These are phyloP conservation scores for Claviceps spartinae DNA, from an alignment of 2,329 filamentous ascomycete species.

Conservation along the genomic window DNA sequence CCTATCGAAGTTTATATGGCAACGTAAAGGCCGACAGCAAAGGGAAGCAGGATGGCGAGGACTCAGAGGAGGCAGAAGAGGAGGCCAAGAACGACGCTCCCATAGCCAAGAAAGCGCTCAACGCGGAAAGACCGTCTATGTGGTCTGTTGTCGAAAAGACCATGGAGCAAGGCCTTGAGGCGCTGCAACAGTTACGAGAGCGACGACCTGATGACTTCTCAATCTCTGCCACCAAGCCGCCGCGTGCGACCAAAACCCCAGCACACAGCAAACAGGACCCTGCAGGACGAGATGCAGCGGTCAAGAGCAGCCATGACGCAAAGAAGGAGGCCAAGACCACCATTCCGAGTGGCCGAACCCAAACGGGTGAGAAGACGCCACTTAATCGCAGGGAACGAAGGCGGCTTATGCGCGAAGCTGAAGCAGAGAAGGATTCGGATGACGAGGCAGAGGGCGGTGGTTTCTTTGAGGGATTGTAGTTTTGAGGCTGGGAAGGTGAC, in stretches of 20 bases:
- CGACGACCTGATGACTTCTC: slow-evolving; percentile 21
- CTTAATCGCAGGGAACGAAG: slow-evolving; percentile 24
- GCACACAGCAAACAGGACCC: not conserved
- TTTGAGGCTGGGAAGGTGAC: not conserved
- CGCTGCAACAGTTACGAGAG: slow-evolving; percentile 42
- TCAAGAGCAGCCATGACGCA: slow-evolving; percentile 10
- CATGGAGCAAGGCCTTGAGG: slow-evolving; percentile 40
- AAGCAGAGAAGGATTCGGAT: slow-evolving; percentile 23
- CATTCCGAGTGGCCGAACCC: not conserved
- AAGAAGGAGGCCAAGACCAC: slow-evolving; percentile 9
- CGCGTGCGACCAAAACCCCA: slow-evolving; percentile 3
- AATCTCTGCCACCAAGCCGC: slow-evolving; percentile 6
- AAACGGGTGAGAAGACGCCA: slow-evolving; percentile 13
- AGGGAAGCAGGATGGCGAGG: slow-evolving; percentile 20
- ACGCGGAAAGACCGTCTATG: slow-evolving; percentile 42
- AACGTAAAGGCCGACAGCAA: slow-evolving; percentile 21
- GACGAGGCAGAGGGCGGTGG: slow-evolving; percentile 38
- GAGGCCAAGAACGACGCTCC: slow-evolving; percentile 21
- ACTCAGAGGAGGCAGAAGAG: slow-evolving; percentile 28
- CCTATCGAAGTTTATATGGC: slow-evolving; percentile 54
- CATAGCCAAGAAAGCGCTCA: slow-evolving; percentile 29
- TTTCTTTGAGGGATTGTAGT: slow-evolving; percentile 27
- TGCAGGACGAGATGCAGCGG: not conserved
- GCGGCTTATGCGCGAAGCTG: slow-evolving; percentile 20
- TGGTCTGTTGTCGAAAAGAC: slow-evolving; percentile 55